phyloP scores from a whole-genome alignment of 2,329 filamentous ascomycete genomes.

The Colletotrichum gigasporum region DNA sequence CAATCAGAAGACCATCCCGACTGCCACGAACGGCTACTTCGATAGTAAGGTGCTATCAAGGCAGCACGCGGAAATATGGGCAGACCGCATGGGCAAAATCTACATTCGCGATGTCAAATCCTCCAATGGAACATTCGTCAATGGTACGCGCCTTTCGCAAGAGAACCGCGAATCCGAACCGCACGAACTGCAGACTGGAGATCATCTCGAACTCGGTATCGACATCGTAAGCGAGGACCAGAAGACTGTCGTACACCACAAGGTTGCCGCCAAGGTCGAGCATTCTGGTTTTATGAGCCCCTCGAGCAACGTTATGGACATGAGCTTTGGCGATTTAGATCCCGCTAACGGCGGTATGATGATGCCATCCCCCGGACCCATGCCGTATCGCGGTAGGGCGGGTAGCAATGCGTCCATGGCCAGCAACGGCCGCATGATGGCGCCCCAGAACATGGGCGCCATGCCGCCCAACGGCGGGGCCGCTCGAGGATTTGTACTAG shows the following conservation, averaged over 20 bases:
- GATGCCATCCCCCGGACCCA: slow-evolving; percentile 72
- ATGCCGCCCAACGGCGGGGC: slow-evolving; percentile 70
- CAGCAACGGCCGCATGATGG: slow-evolving; percentile 70
- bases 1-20: slow-evolving; percentile 94
- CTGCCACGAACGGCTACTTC: slow-evolving; percentile 91
- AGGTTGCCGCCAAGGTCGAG: slow-evolving; percentile 96
- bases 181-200: slow-evolving; percentile 89
- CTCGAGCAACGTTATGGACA: slow-evolving; percentile 81
- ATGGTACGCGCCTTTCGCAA: slow-evolving; percentile 86
- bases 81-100: slow-evolving; percentile 84
- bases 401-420: slow-evolving; percentile 72
- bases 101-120: slow-evolving; percentile 98
- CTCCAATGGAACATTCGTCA: slow-evolving; percentile 98
- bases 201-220: slow-evolving; percentile 94
- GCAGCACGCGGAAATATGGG: slow-evolving; percentile 96
- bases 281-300: slow-evolving; percentile 86
- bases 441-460: slow-evolving; percentile 58
- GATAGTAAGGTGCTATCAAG: slow-evolving; percentile 97
- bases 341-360: slow-evolving; percentile 79
- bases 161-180: slow-evolving; percentile 98
- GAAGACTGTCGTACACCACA: slow-evolving; percentile 98
- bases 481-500: slow-evolving; percentile 72
- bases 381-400: slow-evolving; percentile 76
- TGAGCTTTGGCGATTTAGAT: slow-evolving; percentile 93
- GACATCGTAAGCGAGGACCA: slow-evolving; percentile 99